phyloP scores from a whole-genome alignment of 2,329 filamentous ascomycete genomes.

The Pseudogymnoascus sp. region DNA sequence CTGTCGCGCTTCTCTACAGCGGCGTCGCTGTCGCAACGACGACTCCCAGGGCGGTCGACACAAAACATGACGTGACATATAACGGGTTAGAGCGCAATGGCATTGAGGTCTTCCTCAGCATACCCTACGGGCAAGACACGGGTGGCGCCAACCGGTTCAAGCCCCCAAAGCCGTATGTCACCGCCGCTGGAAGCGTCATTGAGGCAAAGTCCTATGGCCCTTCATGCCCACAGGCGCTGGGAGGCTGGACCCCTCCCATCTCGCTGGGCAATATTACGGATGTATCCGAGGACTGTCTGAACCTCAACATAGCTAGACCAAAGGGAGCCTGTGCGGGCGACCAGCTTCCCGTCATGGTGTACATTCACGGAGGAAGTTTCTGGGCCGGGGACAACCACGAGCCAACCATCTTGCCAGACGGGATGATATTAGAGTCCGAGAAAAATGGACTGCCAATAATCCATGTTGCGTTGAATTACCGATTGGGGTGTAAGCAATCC shows the following conservation, averaged over 20 bases:
- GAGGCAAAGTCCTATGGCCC: constrained; percentile 35
- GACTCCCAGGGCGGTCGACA: constrained; percentile 18
- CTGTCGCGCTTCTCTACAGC: background rate
- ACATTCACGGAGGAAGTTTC: constrained; percentile 55
- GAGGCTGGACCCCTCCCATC: constrained; percentile 24
- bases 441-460: constrained; percentile 42
- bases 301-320: constrained; percentile 49
- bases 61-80: constrained; percentile 31
- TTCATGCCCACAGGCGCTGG: constrained; percentile 37
- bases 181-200: constrained; percentile 28
- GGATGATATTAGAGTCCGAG: constrained; percentile 38
- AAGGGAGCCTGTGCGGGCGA: constrained; percentile 41
- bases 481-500: constrained; percentile 17
- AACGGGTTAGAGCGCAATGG: constrained; percentile 36
- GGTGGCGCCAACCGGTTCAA: constrained; percentile 38
- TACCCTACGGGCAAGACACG: constrained; percentile 40
- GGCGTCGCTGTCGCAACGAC: background rate
- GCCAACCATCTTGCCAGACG: constrained; percentile 32
- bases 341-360: constrained; percentile 57
- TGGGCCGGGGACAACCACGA: constrained; percentile 17
- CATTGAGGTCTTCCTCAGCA: constrained; percentile 40
- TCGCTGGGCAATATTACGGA: constrained; percentile 32
- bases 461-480: constrained; percentile 52
- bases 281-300: constrained; percentile 53
- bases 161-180: constrained; percentile 32